phyloP scores from a whole-genome alignment of 164 flowering plant genomes.

The Aristolochia californica region DNA sequence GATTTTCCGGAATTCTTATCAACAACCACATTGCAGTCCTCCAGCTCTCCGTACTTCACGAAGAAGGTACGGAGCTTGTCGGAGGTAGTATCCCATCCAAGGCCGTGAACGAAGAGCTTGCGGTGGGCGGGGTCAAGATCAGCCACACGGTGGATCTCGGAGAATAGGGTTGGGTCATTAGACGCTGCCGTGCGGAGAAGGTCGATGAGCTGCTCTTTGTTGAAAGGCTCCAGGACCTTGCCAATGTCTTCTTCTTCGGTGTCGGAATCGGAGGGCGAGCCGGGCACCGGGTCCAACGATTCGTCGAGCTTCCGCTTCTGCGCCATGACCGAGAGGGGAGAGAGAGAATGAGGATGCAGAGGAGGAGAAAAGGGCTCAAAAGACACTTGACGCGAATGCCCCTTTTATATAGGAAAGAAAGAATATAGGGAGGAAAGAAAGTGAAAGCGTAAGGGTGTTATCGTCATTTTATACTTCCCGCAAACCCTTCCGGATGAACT shows the following conservation, averaged over 20 bases:
- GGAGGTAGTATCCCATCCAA: conserved; percentile 37
- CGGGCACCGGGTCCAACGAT: conserved; percentile 2
- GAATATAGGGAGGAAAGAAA: neutral
- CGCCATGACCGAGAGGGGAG: conserved; percentile 10
- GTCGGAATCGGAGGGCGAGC: conserved; percentile 3
- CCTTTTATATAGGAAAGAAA: too few species aligned
- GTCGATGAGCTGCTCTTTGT: conserved; percentile 40
- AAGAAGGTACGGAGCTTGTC: conserved; percentile 24
- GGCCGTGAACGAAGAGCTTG: conserved; percentile 42
- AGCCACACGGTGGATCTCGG: conserved; percentile 31
- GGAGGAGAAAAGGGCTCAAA: neutral
- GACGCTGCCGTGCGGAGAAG: conserved; percentile 24
- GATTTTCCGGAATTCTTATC: conserved; percentile 36
- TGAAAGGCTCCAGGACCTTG: conserved; percentile 31
- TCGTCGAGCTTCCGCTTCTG: conserved; percentile 18
- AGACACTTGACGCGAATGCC: neutral
- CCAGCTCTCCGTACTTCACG: conserved; percentile 29
- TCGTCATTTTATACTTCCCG: neutral
- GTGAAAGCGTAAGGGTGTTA: neutral
- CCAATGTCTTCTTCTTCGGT: conserved; percentile 14
- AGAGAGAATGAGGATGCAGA: neutral
- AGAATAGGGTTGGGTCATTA: conserved; percentile 17
- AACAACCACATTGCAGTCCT: conserved; percentile 26
- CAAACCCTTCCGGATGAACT: too few species aligned
- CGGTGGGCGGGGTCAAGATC: conserved; percentile 38